Evolutionary conservation across 345 rosid genomes (phyloP), one percentile per base, ranked within the genome.

Genomic region (Stellera chamaejasme): DNA sequence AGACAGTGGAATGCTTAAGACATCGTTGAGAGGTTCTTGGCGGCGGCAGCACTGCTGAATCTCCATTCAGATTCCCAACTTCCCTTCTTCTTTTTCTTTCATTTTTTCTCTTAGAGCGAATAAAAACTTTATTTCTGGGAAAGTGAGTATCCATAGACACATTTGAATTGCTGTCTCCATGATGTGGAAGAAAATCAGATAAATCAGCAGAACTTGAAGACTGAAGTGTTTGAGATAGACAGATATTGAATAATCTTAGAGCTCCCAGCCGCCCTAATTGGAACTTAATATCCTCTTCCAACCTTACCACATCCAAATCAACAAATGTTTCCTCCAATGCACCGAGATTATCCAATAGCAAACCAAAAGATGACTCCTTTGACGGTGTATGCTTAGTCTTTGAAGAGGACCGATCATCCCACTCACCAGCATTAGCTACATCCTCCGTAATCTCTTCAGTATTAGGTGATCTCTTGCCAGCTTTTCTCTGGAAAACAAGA

Each of bases 231-330:
- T 65, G 70, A 16, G 81, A 72, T 5, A 89, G 70, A 70, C 66
- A 68, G 11, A 63, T 55, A 26, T 68, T 61, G 66, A 79, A 84
- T 56, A 81, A 71, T 32, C 80, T 69, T 12, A 85, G 39, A 65
- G 89, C 92, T 28, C 97, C 97, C 50, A 89, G 66, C 56, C 76
- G 79, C 60, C 79, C 73, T 61, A 86, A 65, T 55, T 90, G 93
- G 45, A 61, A 58, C 70, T 80, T 69, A 52, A 84, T 87, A 54
- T 87, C 83, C 59, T 55, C 75, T 72, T 90, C 88, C 78, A 82
- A 64, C 61, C 62, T 75, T 39, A 77, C 50, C 0, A 50, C 72
- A 19, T 78, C 72, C 12, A 74, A 68, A 67, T 84, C 80, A 15
- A 69, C 60, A 56, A 87, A 73, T 43, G 78, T 79, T 15, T 80